phyloP scores from a whole-genome alignment of 73 alveolate genomes.

The Durusdinium trenchii region DNA sequence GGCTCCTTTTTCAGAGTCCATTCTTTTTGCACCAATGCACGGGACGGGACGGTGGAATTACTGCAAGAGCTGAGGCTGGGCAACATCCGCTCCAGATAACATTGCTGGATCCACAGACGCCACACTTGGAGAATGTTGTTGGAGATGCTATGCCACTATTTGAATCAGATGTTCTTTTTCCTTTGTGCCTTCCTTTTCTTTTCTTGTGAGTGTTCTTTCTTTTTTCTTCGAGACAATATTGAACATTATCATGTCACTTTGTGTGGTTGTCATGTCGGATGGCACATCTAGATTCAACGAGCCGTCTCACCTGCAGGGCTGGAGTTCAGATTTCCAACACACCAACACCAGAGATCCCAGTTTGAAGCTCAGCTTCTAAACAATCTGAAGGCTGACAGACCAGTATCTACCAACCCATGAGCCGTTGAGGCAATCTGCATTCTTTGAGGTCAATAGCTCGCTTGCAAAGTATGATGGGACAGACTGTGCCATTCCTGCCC shows the following conservation, averaged over 20 bases:
- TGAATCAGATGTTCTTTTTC: background rate
- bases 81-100: conserved; percentile 75
- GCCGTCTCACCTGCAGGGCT: conserved; percentile 39
- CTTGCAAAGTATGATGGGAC: conserved; percentile 62
- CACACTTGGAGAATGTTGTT: background rate
- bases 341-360: conserved; percentile 72
- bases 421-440: background rate
- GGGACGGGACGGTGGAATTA: too few relatives aligned
- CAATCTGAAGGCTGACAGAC: background rate
- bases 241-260: background rate
- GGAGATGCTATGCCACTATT: background rate
- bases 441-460: conserved; percentile 15
- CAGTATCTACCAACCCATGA: too few relatives aligned
- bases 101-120: background rate
- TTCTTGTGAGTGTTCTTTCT: too few relatives aligned
- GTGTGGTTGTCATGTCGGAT: background rate
- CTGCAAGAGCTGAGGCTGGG: conserved; percentile 41
- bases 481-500: conserved; percentile 48
- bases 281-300: background rate
- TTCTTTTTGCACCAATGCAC: too few relatives aligned
- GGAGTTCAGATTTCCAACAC: conserved; percentile 94
- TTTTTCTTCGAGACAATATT: too few relatives aligned
- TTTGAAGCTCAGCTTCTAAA: conserved; percentile 3
- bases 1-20: too few relatives aligned
- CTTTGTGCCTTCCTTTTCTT: too few relatives aligned